These are phyloP conservation scores for Pharus latifolius DNA, from an alignment of 176 grass and related monocot genomes.

Conservation along the genomic window DNA sequence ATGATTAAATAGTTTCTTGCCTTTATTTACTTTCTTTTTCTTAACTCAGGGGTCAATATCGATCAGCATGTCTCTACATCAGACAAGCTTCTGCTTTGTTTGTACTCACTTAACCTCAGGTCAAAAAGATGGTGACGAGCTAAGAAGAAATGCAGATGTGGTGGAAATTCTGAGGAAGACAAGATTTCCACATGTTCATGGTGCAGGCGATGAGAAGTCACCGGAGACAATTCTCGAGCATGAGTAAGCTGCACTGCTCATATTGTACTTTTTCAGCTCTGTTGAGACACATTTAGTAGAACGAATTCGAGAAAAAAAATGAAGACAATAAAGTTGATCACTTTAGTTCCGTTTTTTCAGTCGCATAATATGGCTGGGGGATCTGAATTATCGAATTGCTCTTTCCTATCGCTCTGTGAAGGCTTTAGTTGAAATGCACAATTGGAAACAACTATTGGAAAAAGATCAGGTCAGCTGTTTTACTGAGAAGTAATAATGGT, in stretches of 20 bases:
- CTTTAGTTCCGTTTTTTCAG: constrained; percentile 33
- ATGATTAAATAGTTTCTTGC: not conserved
- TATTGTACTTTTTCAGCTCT: not conserved
- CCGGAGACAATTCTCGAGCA: constrained; percentile 84
- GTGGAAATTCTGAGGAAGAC: constrained; percentile 84
- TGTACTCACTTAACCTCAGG: constrained; percentile 96
- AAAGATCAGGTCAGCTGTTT: constrained; percentile 71
- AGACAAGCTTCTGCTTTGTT: constrained; percentile 95
- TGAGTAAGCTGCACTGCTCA: constrained; percentile 36
- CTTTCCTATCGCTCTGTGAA: constrained; percentile 89
- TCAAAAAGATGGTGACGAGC: constrained; percentile 81
- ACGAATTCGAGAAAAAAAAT: not conserved
- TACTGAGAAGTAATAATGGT: not conserved
- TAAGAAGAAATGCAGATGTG: constrained; percentile 82
- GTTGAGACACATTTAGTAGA: not conserved
- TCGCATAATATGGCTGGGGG: constrained; percentile 94
- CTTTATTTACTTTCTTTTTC: not conserved
- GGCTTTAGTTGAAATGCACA: constrained; percentile 92
- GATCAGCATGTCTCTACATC: constrained; percentile 87
- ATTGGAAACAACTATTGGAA: constrained; percentile 77
- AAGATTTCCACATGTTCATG: constrained; percentile 70
- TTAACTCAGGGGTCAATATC: constrained; percentile 80
- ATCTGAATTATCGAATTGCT: constrained; percentile 92
- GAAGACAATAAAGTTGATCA: not conserved
- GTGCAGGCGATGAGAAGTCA: constrained; percentile 48